These are phyloP conservation scores for Penicillium samsonianum DNA, from an alignment of 495 filamentous ascomycete species.

Conservation along the genomic window DNA sequence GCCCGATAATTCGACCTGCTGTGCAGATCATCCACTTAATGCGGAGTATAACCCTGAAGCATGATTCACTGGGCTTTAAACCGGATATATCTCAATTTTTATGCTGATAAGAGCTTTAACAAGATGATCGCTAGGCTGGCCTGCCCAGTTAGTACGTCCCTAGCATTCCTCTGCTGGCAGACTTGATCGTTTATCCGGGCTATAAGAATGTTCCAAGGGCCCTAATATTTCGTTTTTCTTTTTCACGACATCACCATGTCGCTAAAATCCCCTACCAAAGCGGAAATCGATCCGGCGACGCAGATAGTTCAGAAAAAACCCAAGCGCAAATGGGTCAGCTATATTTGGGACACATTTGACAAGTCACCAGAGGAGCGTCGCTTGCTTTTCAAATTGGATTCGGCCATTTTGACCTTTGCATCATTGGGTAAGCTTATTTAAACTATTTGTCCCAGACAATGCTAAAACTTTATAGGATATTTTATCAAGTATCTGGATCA, in stretches of 20 bases:
- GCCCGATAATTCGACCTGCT: constrained; percentile 9
- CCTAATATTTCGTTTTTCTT: no score
- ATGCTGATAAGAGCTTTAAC: not conserved
- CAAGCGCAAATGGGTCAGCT: constrained; percentile 45
- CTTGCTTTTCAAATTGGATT: constrained; percentile 62
- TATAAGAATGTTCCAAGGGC: constrained; percentile 3
- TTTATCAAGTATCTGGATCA: constrained; percentile 63
- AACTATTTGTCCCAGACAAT: not conserved
- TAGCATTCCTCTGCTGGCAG: no score
- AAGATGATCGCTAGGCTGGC: not conserved
- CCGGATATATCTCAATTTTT: not conserved
- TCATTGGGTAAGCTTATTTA: constrained; percentile 42
- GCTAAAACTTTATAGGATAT: constrained; percentile 40
- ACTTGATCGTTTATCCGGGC: not conserved
- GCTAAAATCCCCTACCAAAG: constrained; percentile 19
- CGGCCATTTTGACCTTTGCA: constrained; percentile 55
- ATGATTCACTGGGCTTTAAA: not conserved
- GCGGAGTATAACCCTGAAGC: not conserved
- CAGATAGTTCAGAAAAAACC: constrained; percentile 25
- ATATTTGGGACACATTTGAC: constrained; percentile 62
- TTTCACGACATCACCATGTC: constrained; percentile 16
- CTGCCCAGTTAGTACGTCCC: no score
- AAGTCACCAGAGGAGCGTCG: constrained; percentile 60
- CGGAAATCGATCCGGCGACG: constrained; percentile 13
- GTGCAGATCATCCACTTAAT: not conserved